These are phyloP conservation scores for Mycena albidolilacea DNA, from an alignment of 768 basidiomycete genomes.

Conservation along the genomic window DNA sequence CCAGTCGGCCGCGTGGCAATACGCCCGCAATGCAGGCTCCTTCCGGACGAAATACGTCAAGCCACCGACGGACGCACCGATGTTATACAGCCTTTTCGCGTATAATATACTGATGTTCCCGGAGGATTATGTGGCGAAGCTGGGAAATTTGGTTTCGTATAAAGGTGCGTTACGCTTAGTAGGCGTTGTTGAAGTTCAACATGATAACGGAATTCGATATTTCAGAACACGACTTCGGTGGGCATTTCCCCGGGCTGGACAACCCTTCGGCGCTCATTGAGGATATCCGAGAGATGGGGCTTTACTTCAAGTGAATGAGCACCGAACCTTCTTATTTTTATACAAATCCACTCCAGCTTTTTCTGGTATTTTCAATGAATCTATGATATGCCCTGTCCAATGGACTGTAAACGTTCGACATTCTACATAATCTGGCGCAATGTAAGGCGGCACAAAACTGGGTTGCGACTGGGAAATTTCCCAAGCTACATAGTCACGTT, in stretches of 20 bases:
- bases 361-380: too few relatives aligned
- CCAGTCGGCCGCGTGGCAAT: conserved; percentile 40
- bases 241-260: conserved; percentile 33
- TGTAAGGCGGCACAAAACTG: too few relatives aligned
- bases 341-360: too few relatives aligned
- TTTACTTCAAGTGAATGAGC: conserved; percentile 1
- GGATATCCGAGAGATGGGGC: conserved; percentile 28
- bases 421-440: too few relatives aligned
- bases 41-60: conserved; percentile 16
- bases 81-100: conserved; percentile 30
- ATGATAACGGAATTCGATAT: not conserved
- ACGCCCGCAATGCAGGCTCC: conserved; percentile 27
- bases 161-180: conserved; percentile 17
- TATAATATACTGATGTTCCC: conserved; percentile 27
- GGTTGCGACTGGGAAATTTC: too few relatives aligned
- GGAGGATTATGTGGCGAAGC: conserved; percentile 21
- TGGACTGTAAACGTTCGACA: too few relatives aligned
- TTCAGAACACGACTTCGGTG: conserved; percentile 32
- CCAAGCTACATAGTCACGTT: too few relatives aligned
- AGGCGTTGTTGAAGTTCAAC: not conserved
- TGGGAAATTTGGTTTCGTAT: conserved; percentile 32
- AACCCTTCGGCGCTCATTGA: conserved; percentile 35
- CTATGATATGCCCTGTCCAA: too few relatives aligned
- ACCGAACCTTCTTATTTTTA: too few relatives aligned
- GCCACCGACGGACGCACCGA: conserved; percentile 30